Evolutionary conservation across 345 rosid species (phyloP).

Genomic region (Eucalyptus pauciflora): DNA sequence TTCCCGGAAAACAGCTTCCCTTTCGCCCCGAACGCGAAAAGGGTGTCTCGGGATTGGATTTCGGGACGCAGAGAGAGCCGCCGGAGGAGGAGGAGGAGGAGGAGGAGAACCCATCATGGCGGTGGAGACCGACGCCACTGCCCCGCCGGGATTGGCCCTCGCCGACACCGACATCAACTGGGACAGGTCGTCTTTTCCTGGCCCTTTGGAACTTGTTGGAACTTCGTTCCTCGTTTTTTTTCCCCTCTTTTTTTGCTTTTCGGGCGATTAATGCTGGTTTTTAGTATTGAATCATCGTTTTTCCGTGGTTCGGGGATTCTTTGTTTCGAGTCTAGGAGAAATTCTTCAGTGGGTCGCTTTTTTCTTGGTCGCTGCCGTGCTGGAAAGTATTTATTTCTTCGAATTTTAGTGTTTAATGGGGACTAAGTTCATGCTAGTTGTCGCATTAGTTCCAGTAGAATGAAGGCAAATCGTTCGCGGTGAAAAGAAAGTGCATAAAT

Average conservation of each 20-base stretch:
- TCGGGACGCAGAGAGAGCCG: neutral
- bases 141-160: conserved; percentile 22
- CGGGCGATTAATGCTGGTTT: neutral
- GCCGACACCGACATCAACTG: conserved; percentile 57
- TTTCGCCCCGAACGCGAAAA: neutral
- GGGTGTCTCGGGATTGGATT: neutral
- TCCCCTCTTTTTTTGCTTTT: neutral
- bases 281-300: neutral
- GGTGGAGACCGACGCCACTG: conserved; percentile 7
- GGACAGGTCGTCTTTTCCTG: conserved; percentile 15
- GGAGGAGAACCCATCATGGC: neutral
- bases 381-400: neutral
- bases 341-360: neutral
- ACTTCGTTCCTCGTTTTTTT: neutral
- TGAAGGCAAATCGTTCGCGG: neutral
- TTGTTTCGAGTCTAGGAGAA: neutral
- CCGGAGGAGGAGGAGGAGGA: neutral
- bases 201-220: neutral
- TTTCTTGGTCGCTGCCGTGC: neutral
- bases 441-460: neutral
- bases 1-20: neutral
- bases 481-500: neutral
- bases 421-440: neutral
- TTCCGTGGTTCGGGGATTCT: neutral
- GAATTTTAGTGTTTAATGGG: neutral